These are phyloP conservation scores for Beta vulgaris DNA, from an alignment of 148 eudicot species.

Conservation along the genomic window DNA sequence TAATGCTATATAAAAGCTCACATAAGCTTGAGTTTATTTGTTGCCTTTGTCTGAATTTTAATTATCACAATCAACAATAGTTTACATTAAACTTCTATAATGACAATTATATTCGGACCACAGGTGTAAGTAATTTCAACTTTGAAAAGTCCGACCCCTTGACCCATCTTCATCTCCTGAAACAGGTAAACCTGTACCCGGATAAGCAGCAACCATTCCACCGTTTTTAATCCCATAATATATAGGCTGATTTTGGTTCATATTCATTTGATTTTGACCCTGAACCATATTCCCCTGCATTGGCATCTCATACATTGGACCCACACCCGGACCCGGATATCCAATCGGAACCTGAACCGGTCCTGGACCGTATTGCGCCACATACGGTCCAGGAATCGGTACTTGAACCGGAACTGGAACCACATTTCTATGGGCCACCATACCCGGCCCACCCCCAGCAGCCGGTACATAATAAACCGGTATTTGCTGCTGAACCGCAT, in stretches of 20 bases:
- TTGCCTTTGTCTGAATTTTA: no score
- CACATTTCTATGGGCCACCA: conserved; percentile 33
- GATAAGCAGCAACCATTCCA: conserved; percentile 39
- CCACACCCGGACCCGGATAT: conserved; percentile 43
- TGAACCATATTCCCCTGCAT: conserved; percentile 28
- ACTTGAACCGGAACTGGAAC: conserved; percentile 37
- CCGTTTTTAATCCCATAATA: conserved; percentile 55
- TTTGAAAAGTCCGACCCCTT: conserved; percentile 34
- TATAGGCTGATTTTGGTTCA: conserved; percentile 44
- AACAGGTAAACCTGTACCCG: conserved; percentile 45
- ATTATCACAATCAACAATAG: no score
- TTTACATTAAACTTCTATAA: no score
- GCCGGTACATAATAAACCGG: conserved; percentile 71
- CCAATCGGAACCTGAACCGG: conserved; percentile 16
- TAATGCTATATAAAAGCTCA: no score
- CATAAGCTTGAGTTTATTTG: no score
- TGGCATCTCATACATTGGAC: conserved; percentile 36
- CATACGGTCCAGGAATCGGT: conserved; percentile 16
- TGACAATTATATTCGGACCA: no score
- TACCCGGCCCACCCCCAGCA: conserved; percentile 38
- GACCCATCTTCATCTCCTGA: conserved; percentile 54
- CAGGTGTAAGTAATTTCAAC: neutral
- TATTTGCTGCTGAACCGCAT: conserved; percentile 37
- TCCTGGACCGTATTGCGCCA: conserved; percentile 24
- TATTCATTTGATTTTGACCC: conserved; percentile 25